Base-by-base conservation (phyloP, 148 eudicot genomes). In the Rhododendron kiyosumense region DNA sequence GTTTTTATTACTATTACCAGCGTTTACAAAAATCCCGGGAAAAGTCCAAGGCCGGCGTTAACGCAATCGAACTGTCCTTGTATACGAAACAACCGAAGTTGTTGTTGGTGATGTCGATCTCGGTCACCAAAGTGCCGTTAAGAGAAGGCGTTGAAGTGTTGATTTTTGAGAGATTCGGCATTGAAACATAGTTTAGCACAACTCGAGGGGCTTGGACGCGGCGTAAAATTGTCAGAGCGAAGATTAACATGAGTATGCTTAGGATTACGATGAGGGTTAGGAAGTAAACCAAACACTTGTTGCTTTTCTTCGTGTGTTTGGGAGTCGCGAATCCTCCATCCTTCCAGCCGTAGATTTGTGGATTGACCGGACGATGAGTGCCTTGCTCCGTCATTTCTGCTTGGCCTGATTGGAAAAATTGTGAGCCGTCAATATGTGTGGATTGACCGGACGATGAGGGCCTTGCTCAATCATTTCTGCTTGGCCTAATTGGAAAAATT, bases 221-320 rank as follows among this genome's bases (percentile, higher is more conserved):
- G 2, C 87, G 84, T 3, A 92, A 36, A 2, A 92, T 75, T 10
- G 87, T 71, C 7, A 83, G 84, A 5, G 86, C 86, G 24, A 92
- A 89, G 28, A 89, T 83, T 5, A 94, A 57, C 24, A 83, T 11
- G 59, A 79, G 51, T 20, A 86, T 54, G 54, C 88, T 73, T 26
- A 85, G 59, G 4, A 89, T 0, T 13, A 89, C 90, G 49, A 93
- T 17, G 11, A 63, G 3, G n/a, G 61, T 28, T 7, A 92, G 83
- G 26, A 86, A 13, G 78, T 89, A 89, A 0, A 92, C 91, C 2
- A 89, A 85, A 22, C 90, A 90, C 48, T 91, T 94, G 84, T 87
- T 86, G 85, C 78, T 81, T 38, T 75, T 67, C 52, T 79, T 76
- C 11, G n/a, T 14, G 24, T 49, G 48, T 71, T 15, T 45, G 10